Percentiles rank a stretch among this genome's conserved stretches.
These are phyloP conservation scores for Epichloe glyceriae DNA, from an alignment of 2,329 filamentous ascomycete species.

Conservation along the genomic window DNA sequence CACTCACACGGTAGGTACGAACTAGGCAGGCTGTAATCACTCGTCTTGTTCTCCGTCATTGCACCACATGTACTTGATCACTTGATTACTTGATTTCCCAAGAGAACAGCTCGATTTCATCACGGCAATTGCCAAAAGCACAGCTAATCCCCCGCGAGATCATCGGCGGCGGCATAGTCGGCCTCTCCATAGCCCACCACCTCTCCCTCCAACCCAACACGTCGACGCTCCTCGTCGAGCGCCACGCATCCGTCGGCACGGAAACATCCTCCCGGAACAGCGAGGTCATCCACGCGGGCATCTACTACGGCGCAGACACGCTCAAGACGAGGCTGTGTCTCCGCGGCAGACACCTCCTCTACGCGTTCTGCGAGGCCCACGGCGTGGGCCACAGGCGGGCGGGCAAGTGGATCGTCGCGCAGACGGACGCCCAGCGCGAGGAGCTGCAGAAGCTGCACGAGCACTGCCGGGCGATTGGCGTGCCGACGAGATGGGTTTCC, in stretches of 20 bases:
- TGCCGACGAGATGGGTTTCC: slow-evolving; percentile 61
- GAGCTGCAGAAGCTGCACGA: slow-evolving; percentile 40
- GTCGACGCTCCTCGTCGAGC: slow-evolving; percentile 68
- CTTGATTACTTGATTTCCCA: background rate
- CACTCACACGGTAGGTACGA: slow-evolving; percentile 29
- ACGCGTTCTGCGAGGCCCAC: slow-evolving; percentile 58
- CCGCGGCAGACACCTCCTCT: slow-evolving; percentile 61
- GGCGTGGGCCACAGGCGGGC: slow-evolving; percentile 59
- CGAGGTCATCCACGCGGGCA: slow-evolving; percentile 90
- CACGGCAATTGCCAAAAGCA: too few species aligned
- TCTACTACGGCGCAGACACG: slow-evolving; percentile 69
- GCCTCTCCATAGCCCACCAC: slow-evolving; percentile 64
- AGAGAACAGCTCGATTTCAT: too few species aligned
- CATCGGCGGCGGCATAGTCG: slow-evolving; percentile 54
- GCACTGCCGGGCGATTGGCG: slow-evolving; percentile 31
- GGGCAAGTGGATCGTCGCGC: slow-evolving; percentile 93
- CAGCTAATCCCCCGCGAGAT: slow-evolving; percentile 23
- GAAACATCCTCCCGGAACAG: slow-evolving; percentile 87
- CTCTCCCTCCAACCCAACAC: slow-evolving; percentile 50
- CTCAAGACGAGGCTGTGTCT: slow-evolving; percentile 81
- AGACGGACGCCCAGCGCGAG: slow-evolving; percentile 57
- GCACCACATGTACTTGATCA: background rate
- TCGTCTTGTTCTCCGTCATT: too few species aligned
- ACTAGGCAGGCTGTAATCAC: background rate
- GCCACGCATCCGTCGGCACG: slow-evolving; percentile 60